Conservation (phyloP, 2,329 filamentous ascomycete species). For the Penicillium hordei region DNA sequence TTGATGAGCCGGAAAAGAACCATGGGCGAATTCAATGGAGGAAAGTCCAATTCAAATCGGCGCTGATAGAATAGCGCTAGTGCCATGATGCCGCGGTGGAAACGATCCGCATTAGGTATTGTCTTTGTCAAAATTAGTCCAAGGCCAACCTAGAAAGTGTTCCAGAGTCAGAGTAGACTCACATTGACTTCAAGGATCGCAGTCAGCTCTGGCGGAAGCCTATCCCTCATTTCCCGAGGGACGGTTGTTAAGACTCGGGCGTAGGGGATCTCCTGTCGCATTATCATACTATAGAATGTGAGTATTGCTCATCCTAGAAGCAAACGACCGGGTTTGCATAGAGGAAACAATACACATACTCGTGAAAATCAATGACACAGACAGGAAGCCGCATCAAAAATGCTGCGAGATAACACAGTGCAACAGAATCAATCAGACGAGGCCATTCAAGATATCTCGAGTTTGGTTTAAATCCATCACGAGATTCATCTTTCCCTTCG, state of each 20-base stretch:
- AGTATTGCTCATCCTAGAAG: neutral
- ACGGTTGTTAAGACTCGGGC: constrained; percentile 57
- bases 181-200: constrained; percentile 43
- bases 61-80: constrained; percentile 63
- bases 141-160: neutral
- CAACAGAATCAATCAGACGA: constrained; percentile 70
- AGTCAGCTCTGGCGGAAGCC: constrained; percentile 44
- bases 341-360: constrained; percentile 30
- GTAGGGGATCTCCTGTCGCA: constrained; percentile 74
- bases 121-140: constrained; percentile 25
- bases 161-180: constrained; percentile 5
- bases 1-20: constrained; percentile 69
- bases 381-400: constrained; percentile 73
- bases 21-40: constrained; percentile 68
- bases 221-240: constrained; percentile 47
- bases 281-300: constrained; percentile 34
- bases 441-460: constrained; percentile 52
- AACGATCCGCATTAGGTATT: constrained; percentile 51
- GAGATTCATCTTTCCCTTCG: constrained; percentile 49
- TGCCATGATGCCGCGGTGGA: constrained; percentile 65
- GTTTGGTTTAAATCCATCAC: constrained; percentile 36
- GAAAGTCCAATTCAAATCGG: constrained; percentile 70
- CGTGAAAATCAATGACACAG: constrained; percentile 69
- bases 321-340: neutral
- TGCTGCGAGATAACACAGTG: constrained; percentile 75